A percentile compares a stretch with the other conserved stretches of the same genome.
These are phyloP conservation scores for Veloporphyrellus conicus DNA, from an alignment of 1,284 basidiomycete species.

Conservation along the genomic window DNA sequence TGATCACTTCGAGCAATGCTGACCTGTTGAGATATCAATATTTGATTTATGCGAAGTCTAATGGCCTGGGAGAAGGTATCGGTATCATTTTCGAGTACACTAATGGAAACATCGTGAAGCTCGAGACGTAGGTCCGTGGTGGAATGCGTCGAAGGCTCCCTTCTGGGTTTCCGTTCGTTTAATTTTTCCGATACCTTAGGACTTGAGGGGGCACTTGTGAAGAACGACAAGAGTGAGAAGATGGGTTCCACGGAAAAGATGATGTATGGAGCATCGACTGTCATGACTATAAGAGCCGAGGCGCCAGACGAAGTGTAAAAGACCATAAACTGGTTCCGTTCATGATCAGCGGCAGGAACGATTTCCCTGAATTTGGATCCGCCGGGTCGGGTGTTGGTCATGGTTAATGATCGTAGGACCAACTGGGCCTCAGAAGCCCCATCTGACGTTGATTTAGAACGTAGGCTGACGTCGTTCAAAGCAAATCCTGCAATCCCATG, in stretches of 20 bases:
- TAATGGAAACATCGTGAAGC: slow-evolving; percentile 87
- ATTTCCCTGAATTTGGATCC: slow-evolving; percentile 90
- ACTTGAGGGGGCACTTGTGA: slow-evolving; percentile 58
- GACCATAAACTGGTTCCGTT: slow-evolving; percentile 93
- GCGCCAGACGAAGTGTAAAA: slow-evolving; percentile 78
- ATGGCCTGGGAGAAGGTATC: slow-evolving; percentile 84
- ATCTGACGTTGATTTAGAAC: slow-evolving; percentile 82
- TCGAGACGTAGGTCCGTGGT: slow-evolving; percentile 75
- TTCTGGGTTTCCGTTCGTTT: slow-evolving; percentile 12
- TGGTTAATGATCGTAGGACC: slow-evolving; percentile 84
- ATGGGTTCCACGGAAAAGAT: slow-evolving; percentile 94
- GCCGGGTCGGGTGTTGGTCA: slow-evolving; percentile 83
- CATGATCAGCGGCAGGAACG: slow-evolving; percentile 86
- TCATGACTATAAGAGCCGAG: slow-evolving; percentile 74
- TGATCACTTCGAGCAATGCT: slow-evolving; percentile 4
- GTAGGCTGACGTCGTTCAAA: slow-evolving; percentile 74
- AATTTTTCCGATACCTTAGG: slow-evolving; percentile 22
- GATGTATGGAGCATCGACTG: slow-evolving; percentile 89
- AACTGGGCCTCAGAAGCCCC: slow-evolving; percentile 85
- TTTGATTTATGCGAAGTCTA: slow-evolving; percentile 77
- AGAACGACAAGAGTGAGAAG: slow-evolving; percentile 84
- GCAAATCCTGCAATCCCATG: slow-evolving; percentile 86
- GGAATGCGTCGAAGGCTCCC: slow-evolving; percentile 21
- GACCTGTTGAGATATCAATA: slow-evolving; percentile 91
- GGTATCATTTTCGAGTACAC: slow-evolving; percentile 83